Base-by-base conservation (phyloP, 2,329 filamentous ascomycete species). In the Endocalyx cinctus region DNA sequence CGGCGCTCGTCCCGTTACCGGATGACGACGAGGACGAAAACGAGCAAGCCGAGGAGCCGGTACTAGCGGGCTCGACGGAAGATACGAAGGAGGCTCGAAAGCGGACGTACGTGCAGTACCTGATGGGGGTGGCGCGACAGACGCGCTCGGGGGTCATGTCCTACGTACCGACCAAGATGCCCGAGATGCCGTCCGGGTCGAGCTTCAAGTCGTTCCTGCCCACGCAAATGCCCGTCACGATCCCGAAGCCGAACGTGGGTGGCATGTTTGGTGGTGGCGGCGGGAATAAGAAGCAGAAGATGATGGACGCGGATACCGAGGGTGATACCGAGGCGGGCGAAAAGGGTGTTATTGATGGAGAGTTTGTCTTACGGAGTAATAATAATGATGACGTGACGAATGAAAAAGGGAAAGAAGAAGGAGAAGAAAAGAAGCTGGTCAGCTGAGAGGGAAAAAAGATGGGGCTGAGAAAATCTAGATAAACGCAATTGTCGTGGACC, bases 91-190 rank as follows among this genome's bases (percentile, higher is more conserved):
- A 63, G 13, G 54, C 54, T 3, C 55, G 59, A 28, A 62, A 60
- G 46, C 50, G 51, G 29, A 65, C 55, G 5, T 74, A 74, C 45
- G 58, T 73, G 46, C 60, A 64, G 17, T 66, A 74, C 33, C 61
- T 74, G 2, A 69, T 74, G 47, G 51, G 52, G 2, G 58, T 74
- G 4, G 69, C 70, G 0, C 65, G 72, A 38, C 63, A 70, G 25
- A 62, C 70, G 0, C 66, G 70, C 4, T 65, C 64, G 0, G 67
- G 58, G 2, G 57, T 70, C 4, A 64, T 59, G 33, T 64, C 64
- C 0, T 72, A 65, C 48, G 56, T 69, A 27, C 70, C 69, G 4
- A 57, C 54, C 32, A 70, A 61, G 44, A 56, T 66, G 49, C 61
- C 61, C 2, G 55, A 57, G 25, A 56, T 62, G 38, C 51, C 58